Evolutionary conservation across 139 green algal genomes (phyloP), one percentile per base, ranked within the genome.

Genomic region (Haematococcus sp.): DNA sequence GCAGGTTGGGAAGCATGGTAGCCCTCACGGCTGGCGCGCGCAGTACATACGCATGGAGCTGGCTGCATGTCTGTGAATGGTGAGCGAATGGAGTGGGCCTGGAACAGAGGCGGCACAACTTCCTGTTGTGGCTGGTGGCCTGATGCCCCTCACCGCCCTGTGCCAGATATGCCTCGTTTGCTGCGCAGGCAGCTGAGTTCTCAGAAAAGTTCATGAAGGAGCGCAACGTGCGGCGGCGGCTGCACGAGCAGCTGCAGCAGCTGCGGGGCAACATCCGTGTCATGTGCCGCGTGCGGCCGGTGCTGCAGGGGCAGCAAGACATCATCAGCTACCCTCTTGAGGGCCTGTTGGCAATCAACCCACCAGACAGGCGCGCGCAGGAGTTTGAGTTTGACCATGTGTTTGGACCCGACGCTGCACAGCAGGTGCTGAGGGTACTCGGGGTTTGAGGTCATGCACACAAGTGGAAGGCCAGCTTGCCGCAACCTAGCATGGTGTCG

Each of bases 231-330:
- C 46, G 84, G 63, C 68, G 81, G 30, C 30, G 31, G 23, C 76
- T 86, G 70, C 83, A 91, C 79, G 88, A 93, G 74, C 82, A 90
- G 73, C 69, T 88, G 60, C 83, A 91, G 78, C 76, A 84, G 67
- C 78, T 93, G 40, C 59, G 79, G 0, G 89, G 89, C 58, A 93
- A 93, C 85, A 94, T 94, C 46, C 70, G 87, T 0, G 89, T 94
- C 23, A 73, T 89, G 65, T 89, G 80, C 79, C 78, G 77, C 44
- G 77, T 83, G 22, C 72, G 78, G 5, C 78, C 78, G 20, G 34
- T 40, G 1, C 60, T 67, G 51, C 9, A n/a, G 23, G 68, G 46
- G 25, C 61, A 77, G 28, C 46, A 51, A 31, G 32, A 64, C 28
- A 80, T 81, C 7, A 60, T 89, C n/a, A 81, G 20, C 35, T 86